Percentiles rank a stretch among this genome's conserved stretches.
These are phyloP conservation scores for Psilocybe azurescens DNA, from an alignment of 768 basidiomycete genomes.

Conservation along the genomic window DNA sequence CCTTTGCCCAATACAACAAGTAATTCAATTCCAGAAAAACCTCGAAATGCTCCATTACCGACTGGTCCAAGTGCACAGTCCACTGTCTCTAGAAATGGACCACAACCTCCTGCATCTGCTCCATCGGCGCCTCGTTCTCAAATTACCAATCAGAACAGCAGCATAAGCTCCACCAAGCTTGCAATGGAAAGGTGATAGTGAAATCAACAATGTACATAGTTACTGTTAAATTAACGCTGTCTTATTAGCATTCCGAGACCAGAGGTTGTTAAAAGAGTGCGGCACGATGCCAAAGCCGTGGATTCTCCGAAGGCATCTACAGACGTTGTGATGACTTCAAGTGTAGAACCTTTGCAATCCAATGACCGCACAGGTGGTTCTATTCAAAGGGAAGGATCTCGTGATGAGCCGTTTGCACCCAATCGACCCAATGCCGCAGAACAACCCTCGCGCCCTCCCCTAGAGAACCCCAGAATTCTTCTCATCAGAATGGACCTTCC, in stretches of 20 bases:
- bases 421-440: slow-evolving; percentile 12
- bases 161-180: slow-evolving; percentile 53
- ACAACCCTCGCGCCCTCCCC: slow-evolving; percentile 13
- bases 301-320: slow-evolving; percentile 39
- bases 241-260: slow-evolving; percentile 69
- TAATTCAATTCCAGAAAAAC: slow-evolving; percentile 37
- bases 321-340: slow-evolving; percentile 18
- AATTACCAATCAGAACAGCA: slow-evolving; percentile 34
- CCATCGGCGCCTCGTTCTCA: slow-evolving; percentile 69
- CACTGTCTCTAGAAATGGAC: slow-evolving; percentile 31
- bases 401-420: slow-evolving; percentile 32
- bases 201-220: neutral
- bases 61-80: slow-evolving; percentile 44
- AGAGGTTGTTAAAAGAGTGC: slow-evolving; percentile 75
- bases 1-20: slow-evolving; percentile 29
- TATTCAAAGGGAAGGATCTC: slow-evolving; percentile 6
- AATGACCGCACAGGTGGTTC: slow-evolving; percentile 21
- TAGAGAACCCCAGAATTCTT: slow-evolving; percentile 10
- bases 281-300: slow-evolving; percentile 42
- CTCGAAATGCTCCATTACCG: slow-evolving; percentile 39
- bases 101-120: slow-evolving; percentile 39
- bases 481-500: slow-evolving; percentile 17
- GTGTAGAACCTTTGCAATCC: slow-evolving; percentile 18
- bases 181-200: slow-evolving; percentile 67
- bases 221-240: slow-evolving; percentile 7